Evolutionary conservation across 1,284 basidiomycete species (phyloP).

Genomic region (Ceratobasidium sp.): DNA sequence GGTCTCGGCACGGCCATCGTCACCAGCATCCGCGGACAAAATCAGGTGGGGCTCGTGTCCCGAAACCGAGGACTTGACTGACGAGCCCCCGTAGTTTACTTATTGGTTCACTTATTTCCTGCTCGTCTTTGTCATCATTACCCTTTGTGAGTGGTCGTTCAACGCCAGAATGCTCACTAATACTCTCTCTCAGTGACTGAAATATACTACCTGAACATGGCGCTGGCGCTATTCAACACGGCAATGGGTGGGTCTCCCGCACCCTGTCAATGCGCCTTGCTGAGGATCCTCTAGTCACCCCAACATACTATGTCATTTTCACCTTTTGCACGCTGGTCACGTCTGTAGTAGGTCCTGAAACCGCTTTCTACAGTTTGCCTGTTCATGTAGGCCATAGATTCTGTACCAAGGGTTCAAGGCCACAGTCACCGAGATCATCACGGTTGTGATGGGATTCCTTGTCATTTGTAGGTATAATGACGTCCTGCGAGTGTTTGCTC

Average conservation of each 20-base stretch:
- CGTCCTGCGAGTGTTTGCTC: conserved; percentile 46
- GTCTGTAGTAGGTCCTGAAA: conserved; percentile 64
- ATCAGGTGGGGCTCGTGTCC: conserved; percentile 65
- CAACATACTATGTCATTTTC: conserved; percentile 78
- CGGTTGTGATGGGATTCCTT: conserved; percentile 61
- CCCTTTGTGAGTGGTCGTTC: conserved; percentile 63
- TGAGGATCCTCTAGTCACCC: conserved; percentile 65
- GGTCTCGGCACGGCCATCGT: conserved; percentile 93
- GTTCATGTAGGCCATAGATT: conserved; percentile 58
- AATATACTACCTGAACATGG: conserved; percentile 96
- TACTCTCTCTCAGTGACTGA: conserved; percentile 68
- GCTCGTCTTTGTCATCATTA: conserved; percentile 83
- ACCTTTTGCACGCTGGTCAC: conserved; percentile 90
- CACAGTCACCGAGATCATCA: conserved; percentile 57
- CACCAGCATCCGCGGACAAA: conserved; percentile 82
- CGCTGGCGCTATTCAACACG: conserved; percentile 94
- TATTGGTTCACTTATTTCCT: conserved; percentile 86
- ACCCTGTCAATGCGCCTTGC: neutral
- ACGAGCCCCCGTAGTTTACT: conserved; percentile 49
- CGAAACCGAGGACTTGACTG: neutral
- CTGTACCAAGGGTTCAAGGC: conserved; percentile 92
- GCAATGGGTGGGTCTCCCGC: conserved; percentile 71
- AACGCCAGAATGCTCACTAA: neutral
- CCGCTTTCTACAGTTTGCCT: neutral
- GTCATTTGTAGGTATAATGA: conserved; percentile 47